phyloP scores from a whole-genome alignment of 345 rosid species.

The Sisymbrium irio region DNA sequence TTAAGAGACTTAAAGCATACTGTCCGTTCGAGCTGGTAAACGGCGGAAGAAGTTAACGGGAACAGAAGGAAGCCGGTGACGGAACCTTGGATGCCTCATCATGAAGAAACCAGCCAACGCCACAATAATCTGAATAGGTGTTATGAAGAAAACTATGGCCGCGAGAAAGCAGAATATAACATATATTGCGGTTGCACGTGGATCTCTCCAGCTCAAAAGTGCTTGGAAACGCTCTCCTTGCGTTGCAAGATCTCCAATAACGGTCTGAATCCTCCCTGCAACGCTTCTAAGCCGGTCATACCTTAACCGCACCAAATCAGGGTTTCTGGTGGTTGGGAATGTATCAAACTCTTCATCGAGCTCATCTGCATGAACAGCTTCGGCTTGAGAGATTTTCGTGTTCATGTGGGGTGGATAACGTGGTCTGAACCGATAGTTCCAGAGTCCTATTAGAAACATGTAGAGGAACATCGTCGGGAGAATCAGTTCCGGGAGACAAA shows the following conservation, averaged over 20 bases:
- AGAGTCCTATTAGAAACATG: slow-evolving; percentile 87
- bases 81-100: slow-evolving; percentile 94
- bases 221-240: slow-evolving; percentile 94
- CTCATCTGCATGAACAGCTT: slow-evolving; percentile 81
- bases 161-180: slow-evolving; percentile 74
- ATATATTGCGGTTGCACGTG: slow-evolving; percentile 78
- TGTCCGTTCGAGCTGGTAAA: slow-evolving; percentile 86
- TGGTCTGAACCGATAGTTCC: slow-evolving; percentile 90
- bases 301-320: slow-evolving; percentile 83
- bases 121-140: slow-evolving; percentile 85
- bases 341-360: slow-evolving; percentile 94
- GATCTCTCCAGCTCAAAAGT: slow-evolving; percentile 95
- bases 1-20: slow-evolving; percentile 54
- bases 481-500: slow-evolving; percentile 83
- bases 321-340: slow-evolving; percentile 68
- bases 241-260: slow-evolving; percentile 91
- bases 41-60: slow-evolving; percentile 96
- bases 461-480: slow-evolving; percentile 85
- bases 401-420: slow-evolving; percentile 99
- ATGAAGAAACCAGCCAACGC: slow-evolving; percentile 73
- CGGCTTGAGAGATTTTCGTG: slow-evolving; percentile 85
- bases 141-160: slow-evolving; percentile 78
- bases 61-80: slow-evolving; percentile 72
- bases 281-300: slow-evolving; percentile 91
- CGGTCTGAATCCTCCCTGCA: slow-evolving; percentile 93